Percentiles rank a stretch among this genome's conserved stretches.
Evolutionary conservation across 495 filamentous ascomycete species (phyloP).

Genomic region (Endocarpon pusillum): DNA sequence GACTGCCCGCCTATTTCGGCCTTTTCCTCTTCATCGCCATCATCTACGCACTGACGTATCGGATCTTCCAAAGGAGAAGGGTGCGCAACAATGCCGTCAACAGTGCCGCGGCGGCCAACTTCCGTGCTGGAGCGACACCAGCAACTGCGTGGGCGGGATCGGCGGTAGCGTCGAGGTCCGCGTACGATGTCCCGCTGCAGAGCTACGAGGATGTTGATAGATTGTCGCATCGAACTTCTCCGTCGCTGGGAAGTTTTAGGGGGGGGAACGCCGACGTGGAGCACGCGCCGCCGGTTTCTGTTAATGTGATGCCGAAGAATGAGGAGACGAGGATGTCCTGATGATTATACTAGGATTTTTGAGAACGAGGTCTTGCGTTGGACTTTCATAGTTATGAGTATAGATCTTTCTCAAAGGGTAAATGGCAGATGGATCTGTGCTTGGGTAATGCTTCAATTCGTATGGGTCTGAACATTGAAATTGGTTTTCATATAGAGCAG

Average conservation of each 20-base stretch:
- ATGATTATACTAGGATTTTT: neutral
- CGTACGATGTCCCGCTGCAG: conserved; percentile 1
- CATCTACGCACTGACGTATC: neutral
- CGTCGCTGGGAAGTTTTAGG: neutral
- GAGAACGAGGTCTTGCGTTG: neutral
- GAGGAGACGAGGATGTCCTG: neutral
- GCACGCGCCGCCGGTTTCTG: neutral
- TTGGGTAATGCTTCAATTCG: too few relatives aligned
- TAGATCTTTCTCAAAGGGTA: neutral
- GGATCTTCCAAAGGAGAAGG: neutral
- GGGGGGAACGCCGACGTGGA: neutral
- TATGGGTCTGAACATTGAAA: too few relatives aligned
- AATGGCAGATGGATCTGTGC: neutral
- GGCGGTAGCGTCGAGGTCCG: too few relatives aligned
- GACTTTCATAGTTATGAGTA: neutral
- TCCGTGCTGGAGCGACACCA: neutral
- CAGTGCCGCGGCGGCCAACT: neutral
- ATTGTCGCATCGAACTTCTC: neutral
- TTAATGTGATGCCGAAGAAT: neutral
- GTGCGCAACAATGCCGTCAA: neutral
- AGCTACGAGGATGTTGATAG: neutral
- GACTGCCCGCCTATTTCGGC: conserved; percentile 4
- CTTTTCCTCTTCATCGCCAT: conserved; percentile 5
- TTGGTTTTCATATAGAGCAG: too few relatives aligned
- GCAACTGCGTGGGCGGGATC: too few relatives aligned